A percentile compares a stretch with the other conserved stretches of the same genome.
Evolutionary conservation across 352 stramenopile genomes (phyloP).

Genomic region (Globisporangium okanoganense): DNA sequence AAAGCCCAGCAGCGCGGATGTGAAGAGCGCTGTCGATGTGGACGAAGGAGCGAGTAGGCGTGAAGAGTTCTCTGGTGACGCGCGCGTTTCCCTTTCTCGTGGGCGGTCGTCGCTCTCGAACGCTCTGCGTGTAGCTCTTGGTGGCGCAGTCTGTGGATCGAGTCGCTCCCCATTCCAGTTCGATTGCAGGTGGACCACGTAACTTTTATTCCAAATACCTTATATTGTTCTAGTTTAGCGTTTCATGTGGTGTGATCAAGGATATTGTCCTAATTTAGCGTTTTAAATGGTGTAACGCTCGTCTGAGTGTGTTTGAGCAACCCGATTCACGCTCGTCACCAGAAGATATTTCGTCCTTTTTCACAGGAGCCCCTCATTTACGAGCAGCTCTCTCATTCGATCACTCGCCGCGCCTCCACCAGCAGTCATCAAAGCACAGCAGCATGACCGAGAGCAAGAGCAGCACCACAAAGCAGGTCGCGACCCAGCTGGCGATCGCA

Average conservation of each 20-base stretch:
- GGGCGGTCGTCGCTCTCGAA: background rate
- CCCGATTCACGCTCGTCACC: constrained; percentile 6
- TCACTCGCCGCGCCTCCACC: background rate
- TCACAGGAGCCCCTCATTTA: background rate
- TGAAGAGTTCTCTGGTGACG: no score
- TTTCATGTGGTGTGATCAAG: no score
- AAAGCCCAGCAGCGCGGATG: background rate
- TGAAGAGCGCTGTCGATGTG: background rate
- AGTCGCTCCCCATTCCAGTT: no score
- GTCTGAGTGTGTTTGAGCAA: no score
- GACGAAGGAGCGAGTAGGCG: background rate
- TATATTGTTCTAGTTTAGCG: no score
- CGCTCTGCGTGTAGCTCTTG: background rate
- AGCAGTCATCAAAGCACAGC: background rate
- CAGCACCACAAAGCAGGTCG: constrained; percentile 22
- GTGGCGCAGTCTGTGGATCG: background rate
- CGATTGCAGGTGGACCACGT: background rate
- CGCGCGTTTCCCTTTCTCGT: background rate
- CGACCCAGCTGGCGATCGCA: constrained; percentile 54
- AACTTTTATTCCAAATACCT: no score
- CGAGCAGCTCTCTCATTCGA: background rate
- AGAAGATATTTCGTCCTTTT: constrained; percentile 20
- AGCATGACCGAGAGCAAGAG: constrained; percentile 13
- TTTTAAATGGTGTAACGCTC: no score
- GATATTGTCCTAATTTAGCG: no score